Conservation (phyloP, 441 rosid species). For the Gossypium davidsonii region DNA sequence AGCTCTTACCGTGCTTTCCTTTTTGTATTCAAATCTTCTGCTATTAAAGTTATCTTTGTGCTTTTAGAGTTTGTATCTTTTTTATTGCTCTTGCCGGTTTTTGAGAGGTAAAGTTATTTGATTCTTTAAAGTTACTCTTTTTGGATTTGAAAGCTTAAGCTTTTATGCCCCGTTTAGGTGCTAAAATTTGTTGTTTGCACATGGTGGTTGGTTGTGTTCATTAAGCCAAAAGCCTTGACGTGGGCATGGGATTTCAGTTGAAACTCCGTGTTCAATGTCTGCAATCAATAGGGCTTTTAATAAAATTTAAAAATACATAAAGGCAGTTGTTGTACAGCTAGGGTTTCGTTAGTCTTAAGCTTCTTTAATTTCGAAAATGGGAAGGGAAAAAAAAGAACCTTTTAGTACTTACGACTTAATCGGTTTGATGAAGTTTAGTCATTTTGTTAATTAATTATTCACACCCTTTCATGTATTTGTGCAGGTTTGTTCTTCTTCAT, state of each 20-base stretch:
- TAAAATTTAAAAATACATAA: background rate
- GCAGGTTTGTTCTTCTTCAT: background rate
- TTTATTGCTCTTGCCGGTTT: background rate
- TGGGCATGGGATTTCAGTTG: background rate
- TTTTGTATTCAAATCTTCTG: conserved; percentile 5
- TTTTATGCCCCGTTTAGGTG: background rate
- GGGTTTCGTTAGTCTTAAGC: background rate
- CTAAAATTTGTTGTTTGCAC: conserved; percentile 1
- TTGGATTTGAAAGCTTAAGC: background rate
- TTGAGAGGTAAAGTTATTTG: background rate
- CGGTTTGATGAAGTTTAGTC: background rate
- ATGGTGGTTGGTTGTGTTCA: conserved; percentile 10
- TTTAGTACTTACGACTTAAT: background rate
- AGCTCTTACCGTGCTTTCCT: background rate
- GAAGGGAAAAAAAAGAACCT: background rate
- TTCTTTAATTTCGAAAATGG: background rate
- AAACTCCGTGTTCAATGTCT: background rate
- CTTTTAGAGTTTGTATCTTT: background rate
- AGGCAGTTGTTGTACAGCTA: background rate
- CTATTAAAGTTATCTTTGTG: background rate
- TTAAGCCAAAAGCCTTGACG: conserved; percentile 3
- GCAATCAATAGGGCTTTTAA: background rate
- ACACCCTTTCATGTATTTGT: background rate
- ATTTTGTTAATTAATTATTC: background rate
- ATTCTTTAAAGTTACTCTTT: background rate